Evolutionary conservation across 2,329 filamentous ascomycete genomes (phyloP).

Genomic region (Aspergillus vadensis): DNA sequence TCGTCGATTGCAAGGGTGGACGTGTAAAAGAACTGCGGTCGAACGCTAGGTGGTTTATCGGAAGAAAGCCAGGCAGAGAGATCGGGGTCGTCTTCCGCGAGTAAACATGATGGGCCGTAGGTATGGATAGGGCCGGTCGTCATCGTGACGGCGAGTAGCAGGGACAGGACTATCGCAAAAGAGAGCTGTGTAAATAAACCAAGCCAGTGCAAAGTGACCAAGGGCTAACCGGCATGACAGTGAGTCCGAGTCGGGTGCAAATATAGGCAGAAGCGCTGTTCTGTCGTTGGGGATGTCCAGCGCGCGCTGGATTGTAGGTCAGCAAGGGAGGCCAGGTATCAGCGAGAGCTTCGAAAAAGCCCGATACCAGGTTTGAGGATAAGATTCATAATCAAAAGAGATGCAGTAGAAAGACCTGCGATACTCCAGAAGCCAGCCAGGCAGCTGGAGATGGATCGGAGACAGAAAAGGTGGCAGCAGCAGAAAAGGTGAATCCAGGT

Average conservation of each 20-base stretch:
- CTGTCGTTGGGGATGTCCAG: constrained; percentile 6
- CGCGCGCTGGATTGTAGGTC: constrained; percentile 7
- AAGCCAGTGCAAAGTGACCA: constrained; percentile 6
- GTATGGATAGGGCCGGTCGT: constrained; percentile 56
- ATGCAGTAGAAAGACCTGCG: background rate
- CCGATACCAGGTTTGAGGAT: background rate
- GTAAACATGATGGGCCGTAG: constrained; percentile 61
- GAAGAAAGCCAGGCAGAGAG: constrained; percentile 34
- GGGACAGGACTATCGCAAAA: background rate
- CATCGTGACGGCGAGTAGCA: constrained; percentile 31
- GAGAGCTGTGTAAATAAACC: background rate
- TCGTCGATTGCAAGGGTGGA: constrained; percentile 84
- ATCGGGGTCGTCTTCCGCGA: constrained; percentile 39
- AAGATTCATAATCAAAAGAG: background rate
- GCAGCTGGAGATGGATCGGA: background rate
- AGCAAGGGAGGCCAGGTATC: constrained; percentile 18
- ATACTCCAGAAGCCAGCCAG: background rate
- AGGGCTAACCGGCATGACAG: background rate
- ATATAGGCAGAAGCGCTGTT: background rate
- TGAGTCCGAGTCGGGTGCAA: background rate
- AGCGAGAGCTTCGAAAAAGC: constrained; percentile 8
- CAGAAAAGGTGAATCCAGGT: background rate
- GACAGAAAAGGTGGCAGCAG: background rate
- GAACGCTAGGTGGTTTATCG: constrained; percentile 59
- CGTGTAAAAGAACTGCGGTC: constrained; percentile 81